Conservation (phyloP, 2,329 filamentous ascomycete genomes). For the Apiospora aurea region DNA sequence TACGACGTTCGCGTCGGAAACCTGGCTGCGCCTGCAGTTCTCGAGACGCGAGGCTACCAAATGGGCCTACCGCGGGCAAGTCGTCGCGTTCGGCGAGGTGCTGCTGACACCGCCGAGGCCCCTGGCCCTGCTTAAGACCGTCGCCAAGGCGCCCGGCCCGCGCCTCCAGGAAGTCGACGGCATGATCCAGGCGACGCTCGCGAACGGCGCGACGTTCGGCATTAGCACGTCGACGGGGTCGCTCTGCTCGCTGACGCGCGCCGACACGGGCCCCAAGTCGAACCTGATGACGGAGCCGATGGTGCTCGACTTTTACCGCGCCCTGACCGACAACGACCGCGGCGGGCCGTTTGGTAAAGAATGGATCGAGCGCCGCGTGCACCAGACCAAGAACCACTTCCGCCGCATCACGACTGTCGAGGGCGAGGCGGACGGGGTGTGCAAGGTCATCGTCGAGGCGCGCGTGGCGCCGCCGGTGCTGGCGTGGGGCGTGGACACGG, state of each 20-base stretch:
- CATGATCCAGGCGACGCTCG: constrained; percentile 45
- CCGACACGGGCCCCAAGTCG: constrained; percentile 31
- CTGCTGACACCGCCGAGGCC: constrained; percentile 46
- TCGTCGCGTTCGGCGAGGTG: constrained; percentile 59
- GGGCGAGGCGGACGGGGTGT: constrained; percentile 38
- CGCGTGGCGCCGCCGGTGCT: constrained; percentile 69
- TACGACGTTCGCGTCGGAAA: constrained; percentile 41
- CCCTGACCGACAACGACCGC: constrained; percentile 71
- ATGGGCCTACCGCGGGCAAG: constrained; percentile 61
- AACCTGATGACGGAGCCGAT: constrained; percentile 55
- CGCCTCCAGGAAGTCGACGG: constrained; percentile 37
- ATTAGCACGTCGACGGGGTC: constrained; percentile 53
- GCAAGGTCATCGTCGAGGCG: constrained; percentile 53
- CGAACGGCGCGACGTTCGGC: constrained; percentile 48
- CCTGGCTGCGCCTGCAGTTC: constrained; percentile 59
- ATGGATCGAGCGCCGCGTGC: constrained; percentile 58
- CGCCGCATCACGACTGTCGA: constrained; percentile 42
- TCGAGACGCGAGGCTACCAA: constrained; percentile 48
- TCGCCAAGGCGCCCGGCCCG: constrained; percentile 28
- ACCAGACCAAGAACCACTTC: constrained; percentile 54
- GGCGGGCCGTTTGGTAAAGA: constrained; percentile 61
- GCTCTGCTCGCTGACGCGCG: constrained; percentile 50
- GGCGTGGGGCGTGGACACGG: constrained; percentile 63
- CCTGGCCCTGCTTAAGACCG: constrained; percentile 38
- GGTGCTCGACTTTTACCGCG: constrained; percentile 66